phyloP scores from a whole-genome alignment of 2,329 filamentous ascomycete genomes.

The Calonectria crousiana region DNA sequence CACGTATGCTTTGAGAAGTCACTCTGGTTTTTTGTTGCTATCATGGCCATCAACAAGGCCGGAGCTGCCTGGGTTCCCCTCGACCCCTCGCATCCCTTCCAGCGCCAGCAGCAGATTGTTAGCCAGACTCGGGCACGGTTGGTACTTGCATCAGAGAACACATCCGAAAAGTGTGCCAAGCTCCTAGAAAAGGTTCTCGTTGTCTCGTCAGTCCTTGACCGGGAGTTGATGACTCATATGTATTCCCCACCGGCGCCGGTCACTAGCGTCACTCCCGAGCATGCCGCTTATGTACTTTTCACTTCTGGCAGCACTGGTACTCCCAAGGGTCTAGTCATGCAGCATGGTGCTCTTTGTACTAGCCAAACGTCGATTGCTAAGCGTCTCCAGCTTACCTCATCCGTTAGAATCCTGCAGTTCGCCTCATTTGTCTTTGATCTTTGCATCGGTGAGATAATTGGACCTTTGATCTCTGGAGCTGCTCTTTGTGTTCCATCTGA shows the following conservation, averaged over 20 bases:
- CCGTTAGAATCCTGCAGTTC: slow-evolving; percentile 7
- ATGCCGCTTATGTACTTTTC: neutral
- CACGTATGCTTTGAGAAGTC: slow-evolving; percentile 4
- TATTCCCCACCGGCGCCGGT: neutral
- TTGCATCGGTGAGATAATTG: slow-evolving; percentile 10
- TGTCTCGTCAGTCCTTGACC: neutral
- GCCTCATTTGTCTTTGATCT: slow-evolving; percentile 18
- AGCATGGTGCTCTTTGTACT: slow-evolving; percentile 6
- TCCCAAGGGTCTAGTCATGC: slow-evolving; percentile 27
- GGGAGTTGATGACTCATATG: neutral
- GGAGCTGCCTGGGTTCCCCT: slow-evolving; percentile 10
- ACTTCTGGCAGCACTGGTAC: slow-evolving; percentile 21
- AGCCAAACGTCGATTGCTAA: slow-evolving; percentile 3
- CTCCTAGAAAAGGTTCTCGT: neutral
- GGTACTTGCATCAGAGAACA: neutral
- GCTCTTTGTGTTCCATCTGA: slow-evolving; percentile 5
- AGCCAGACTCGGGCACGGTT: neutral
- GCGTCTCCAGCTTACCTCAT: neutral
- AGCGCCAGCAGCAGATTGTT: slow-evolving; percentile 5
- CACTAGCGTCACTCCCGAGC: slow-evolving; percentile 4
- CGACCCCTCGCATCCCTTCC: slow-evolving; percentile 1
- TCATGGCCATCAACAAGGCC: slow-evolving; percentile 5
- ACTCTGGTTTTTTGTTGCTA: slow-evolving; percentile 2
- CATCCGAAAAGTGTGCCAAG: neutral
- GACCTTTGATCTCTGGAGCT: slow-evolving; percentile 1